Evolutionary conservation across 768 basidiomycete genomes (phyloP).

Genomic region (Coprinopsis strossmayeri): DNA sequence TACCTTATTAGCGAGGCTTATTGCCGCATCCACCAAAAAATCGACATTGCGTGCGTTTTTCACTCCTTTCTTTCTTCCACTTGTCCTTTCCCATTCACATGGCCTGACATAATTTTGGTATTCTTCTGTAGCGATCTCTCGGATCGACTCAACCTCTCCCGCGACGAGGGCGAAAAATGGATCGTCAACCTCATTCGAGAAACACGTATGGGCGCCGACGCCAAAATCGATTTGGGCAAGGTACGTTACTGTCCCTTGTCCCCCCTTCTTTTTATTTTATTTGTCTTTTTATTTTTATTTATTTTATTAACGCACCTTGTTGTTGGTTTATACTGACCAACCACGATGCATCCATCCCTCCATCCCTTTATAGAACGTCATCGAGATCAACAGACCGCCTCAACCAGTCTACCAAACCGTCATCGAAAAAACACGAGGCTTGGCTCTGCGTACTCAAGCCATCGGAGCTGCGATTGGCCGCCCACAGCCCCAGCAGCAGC

Average conservation of each 20-base stretch:
- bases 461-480: constrained; percentile 61
- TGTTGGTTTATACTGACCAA: background rate
- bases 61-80: background rate
- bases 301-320: background rate
- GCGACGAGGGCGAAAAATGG: constrained; percentile 98
- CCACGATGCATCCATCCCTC: background rate
- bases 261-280: background rate
- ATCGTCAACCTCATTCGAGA: constrained; percentile 98
- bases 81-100: background rate
- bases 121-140: constrained; percentile 67
- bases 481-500: background rate
- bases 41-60: constrained; percentile 59
- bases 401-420: constrained; percentile 89
- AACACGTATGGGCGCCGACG: constrained; percentile 93
- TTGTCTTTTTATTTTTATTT: background rate
- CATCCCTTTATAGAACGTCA: constrained; percentile 64
- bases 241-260: constrained; percentile 28
- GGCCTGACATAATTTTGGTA: background rate
- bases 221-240: constrained; percentile 96
- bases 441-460: constrained; percentile 87
- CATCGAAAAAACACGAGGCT: constrained; percentile 91
- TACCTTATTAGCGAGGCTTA: constrained; percentile 97
- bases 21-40: constrained; percentile 92
- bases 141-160: constrained; percentile 86
- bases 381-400: constrained; percentile 88